These are phyloP conservation scores for Pleurotus platypus DNA, from an alignment of 768 basidiomycete species.

Conservation along the genomic window DNA sequence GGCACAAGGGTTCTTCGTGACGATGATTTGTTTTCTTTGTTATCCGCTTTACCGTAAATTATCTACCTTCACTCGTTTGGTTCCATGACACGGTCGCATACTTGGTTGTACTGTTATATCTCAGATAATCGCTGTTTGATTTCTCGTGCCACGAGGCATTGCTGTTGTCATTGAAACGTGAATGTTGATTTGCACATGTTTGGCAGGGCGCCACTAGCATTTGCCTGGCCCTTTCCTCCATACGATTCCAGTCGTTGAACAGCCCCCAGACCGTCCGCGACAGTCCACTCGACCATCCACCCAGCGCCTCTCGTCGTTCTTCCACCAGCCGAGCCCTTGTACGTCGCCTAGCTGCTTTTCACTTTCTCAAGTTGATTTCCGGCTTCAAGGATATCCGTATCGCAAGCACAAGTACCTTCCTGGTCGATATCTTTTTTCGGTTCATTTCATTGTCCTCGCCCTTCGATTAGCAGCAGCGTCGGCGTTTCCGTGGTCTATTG, in stretches of 20 bases:
- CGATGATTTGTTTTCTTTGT: background rate
- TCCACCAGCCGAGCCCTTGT: slow-evolving; percentile 9
- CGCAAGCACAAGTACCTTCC: slow-evolving; percentile 1
- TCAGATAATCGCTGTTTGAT: slow-evolving; percentile 4
- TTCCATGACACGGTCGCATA: background rate
- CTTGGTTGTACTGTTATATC: background rate
- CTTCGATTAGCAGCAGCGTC: slow-evolving; percentile 2
- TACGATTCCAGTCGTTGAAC: slow-evolving; percentile 38
- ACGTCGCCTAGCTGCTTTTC: background rate
- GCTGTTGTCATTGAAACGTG: slow-evolving; percentile 15
- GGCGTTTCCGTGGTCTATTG: slow-evolving; percentile 2
- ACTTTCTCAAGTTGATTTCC: background rate
- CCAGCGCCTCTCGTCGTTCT: slow-evolving; percentile 15
- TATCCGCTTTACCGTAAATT: slow-evolving; percentile 1
- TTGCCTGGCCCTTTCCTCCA: slow-evolving; percentile 28
- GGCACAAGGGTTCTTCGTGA: background rate
- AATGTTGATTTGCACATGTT: slow-evolving; percentile 30
- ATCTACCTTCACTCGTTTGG: background rate
- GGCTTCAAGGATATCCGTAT: slow-evolving; percentile 1
- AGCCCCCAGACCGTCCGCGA: slow-evolving; percentile 35
- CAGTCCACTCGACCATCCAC: slow-evolving; percentile 28
- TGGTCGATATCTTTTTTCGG: background rate
- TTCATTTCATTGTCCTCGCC: background rate
- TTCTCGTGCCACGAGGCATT: slow-evolving; percentile 11
- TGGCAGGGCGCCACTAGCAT: slow-evolving; percentile 25